Evolutionary conservation across 192 early-diverging fungal species (phyloP).

Genomic region (Coemansia sp.): DNA sequence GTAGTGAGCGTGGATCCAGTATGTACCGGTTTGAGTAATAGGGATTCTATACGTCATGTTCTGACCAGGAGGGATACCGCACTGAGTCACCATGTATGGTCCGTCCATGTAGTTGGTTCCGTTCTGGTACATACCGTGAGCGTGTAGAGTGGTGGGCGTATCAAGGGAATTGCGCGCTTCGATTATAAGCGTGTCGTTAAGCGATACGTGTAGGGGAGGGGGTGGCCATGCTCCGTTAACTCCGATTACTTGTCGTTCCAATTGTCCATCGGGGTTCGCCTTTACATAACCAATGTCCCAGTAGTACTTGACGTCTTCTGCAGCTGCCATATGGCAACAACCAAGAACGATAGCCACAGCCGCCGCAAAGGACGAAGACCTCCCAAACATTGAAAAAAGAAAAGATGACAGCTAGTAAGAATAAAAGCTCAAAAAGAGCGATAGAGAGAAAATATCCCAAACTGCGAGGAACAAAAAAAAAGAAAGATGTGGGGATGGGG

Average conservation of each 20-base stretch:
- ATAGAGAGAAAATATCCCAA: neutral
- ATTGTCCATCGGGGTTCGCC: constrained; percentile 69
- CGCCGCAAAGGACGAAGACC: constrained; percentile 40
- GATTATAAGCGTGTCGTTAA: constrained; percentile 47
- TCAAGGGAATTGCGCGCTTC: constrained; percentile 63
- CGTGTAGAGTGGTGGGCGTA: constrained; percentile 66
- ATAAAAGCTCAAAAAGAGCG: neutral
- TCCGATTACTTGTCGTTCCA: constrained; percentile 67
- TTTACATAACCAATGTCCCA: constrained; percentile 72
- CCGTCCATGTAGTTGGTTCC: constrained; percentile 75
- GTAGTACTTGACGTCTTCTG: constrained; percentile 65
- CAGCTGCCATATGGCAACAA: constrained; percentile 10
- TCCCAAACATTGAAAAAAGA: constrained; percentile 27
- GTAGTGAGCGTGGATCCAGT: constrained; percentile 83
- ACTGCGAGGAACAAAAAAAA: neutral
- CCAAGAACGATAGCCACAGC: constrained; percentile 21
- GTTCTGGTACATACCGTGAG: constrained; percentile 83
- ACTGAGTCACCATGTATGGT: constrained; percentile 70
- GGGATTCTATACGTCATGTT: constrained; percentile 73
- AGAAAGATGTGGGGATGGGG: neutral
- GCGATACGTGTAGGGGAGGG: constrained; percentile 37
- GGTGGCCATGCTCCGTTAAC: constrained; percentile 71
- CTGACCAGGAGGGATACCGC: constrained; percentile 68
- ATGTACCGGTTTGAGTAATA: constrained; percentile 75
- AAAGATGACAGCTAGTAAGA: neutral